A percentile compares a stretch with the other conserved stretches of the same genome.
Evolutionary conservation across 257 asterid species (phyloP).

Genomic region (Perilla frutescens): DNA sequence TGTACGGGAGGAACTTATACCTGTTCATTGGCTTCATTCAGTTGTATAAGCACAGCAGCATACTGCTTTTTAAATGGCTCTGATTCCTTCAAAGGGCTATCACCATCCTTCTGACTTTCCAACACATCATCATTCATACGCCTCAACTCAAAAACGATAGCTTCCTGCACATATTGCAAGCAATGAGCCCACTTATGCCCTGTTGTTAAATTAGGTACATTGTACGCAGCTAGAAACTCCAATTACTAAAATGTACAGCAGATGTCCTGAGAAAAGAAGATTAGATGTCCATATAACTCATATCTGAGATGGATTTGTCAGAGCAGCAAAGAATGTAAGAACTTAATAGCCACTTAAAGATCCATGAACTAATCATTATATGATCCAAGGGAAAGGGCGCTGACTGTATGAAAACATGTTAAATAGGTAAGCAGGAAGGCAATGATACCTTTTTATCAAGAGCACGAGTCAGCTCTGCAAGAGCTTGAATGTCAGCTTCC

Average conservation of each 20-base stretch:
- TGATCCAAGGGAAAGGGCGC: conserved; percentile 14
- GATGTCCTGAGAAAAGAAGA: neutral
- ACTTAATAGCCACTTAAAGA: conserved; percentile 6
- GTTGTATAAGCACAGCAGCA: conserved; percentile 75
- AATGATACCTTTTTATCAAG: conserved; percentile 85
- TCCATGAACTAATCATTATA: conserved; percentile 3
- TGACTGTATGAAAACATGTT: conserved; percentile 18
- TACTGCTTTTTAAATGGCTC: conserved; percentile 86
- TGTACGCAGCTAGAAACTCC: conserved; percentile 26
- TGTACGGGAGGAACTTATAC: conserved; percentile 32
- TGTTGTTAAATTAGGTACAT: neutral
- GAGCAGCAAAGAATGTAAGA: conserved; percentile 14
- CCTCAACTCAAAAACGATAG: conserved; percentile 78
- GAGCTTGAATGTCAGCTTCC: conserved; percentile 94
- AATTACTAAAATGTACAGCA: conserved; percentile 8
- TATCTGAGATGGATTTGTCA: neutral
- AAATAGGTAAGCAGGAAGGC: conserved; percentile 9
- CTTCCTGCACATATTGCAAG: conserved; percentile 66
- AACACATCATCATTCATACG: conserved; percentile 83
- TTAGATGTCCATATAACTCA: conserved; percentile 5
- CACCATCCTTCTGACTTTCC: conserved; percentile 64
- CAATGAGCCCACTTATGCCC: conserved; percentile 32
- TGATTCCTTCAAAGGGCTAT: conserved; percentile 68
- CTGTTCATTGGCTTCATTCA: conserved; percentile 81
- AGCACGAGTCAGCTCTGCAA: conserved; percentile 80